phyloP scores from a whole-genome alignment of 2,329 filamentous ascomycete species.

The Aspergillus sp. region DNA sequence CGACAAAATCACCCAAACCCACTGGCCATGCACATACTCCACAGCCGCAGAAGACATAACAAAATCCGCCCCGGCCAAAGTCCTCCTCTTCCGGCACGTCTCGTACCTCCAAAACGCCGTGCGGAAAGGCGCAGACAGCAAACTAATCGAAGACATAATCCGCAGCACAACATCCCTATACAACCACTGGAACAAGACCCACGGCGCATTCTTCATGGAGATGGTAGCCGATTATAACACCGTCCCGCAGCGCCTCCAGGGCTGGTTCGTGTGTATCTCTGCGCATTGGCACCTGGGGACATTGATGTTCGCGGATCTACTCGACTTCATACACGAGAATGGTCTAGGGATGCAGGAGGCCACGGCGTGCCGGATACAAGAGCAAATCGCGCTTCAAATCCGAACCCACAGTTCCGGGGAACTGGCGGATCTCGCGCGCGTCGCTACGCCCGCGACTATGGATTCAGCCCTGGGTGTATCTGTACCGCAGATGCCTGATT shows the following conservation, averaged over 20 bases:
- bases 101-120: not conserved
- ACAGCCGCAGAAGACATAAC: not conserved
- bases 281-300: not conserved
- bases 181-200: not conserved
- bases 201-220: not conserved
- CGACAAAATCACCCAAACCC: not conserved
- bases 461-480: not conserved
- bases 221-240: not conserved
- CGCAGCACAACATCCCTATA: not conserved
- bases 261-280: not conserved
- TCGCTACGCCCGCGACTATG: not conserved
- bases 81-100: not conserved
- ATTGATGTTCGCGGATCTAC: not conserved
- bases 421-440: not conserved
- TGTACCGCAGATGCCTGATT: not conserved
- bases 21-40: not conserved
- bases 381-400: not conserved
- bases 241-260: not conserved
- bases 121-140: not conserved
- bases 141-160: not conserved
- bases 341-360: not conserved
- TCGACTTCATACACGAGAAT: not conserved
- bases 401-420: not conserved
- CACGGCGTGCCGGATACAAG: fast-evolving
- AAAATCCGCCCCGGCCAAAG: not conserved